Evolutionary conservation across 2,329 filamentous ascomycete genomes (phyloP).

Genomic region (Emericellopsis atlantica): DNA sequence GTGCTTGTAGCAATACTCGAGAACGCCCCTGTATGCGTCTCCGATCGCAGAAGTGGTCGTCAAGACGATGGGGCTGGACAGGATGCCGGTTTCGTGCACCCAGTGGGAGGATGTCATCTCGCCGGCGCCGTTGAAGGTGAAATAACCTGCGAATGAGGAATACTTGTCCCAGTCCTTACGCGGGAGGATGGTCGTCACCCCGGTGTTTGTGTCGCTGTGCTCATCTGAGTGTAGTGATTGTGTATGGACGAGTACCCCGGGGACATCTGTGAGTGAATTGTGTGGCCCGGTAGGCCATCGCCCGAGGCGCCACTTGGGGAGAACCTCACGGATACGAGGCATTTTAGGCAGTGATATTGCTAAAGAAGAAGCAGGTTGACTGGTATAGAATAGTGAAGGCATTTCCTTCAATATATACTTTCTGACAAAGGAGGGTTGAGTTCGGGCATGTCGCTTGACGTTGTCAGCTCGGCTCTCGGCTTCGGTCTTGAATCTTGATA

Average conservation of each 20-base stretch:
- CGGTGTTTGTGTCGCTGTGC: slow-evolving; percentile 28
- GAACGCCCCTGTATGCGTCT: slow-evolving; percentile 44
- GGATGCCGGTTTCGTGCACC: slow-evolving; percentile 47
- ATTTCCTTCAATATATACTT: too few species aligned
- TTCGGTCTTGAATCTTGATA: too few species aligned
- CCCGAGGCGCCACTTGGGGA: slow-evolving; percentile 30
- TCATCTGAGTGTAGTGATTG: slow-evolving; percentile 21
- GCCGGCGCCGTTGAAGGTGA: slow-evolving; percentile 52
- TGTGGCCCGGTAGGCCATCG: slow-evolving; percentile 27
- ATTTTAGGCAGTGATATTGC: not conserved
- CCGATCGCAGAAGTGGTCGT: slow-evolving; percentile 47
- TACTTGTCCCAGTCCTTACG: slow-evolving; percentile 28
- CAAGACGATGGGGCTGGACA: slow-evolving; percentile 46
- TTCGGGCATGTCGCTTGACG: too few species aligned
- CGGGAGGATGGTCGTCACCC: slow-evolving; percentile 35
- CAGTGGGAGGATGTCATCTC: slow-evolving; percentile 50
- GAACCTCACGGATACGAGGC: slow-evolving; percentile 25
- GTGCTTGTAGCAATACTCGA: slow-evolving; percentile 38
- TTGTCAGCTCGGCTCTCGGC: too few species aligned
- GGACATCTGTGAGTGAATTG: slow-evolving; percentile 38
- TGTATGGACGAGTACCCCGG: slow-evolving; percentile 32
- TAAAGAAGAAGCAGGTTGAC: too few species aligned
- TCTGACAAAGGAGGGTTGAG: too few species aligned
- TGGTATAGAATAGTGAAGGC: too few species aligned
- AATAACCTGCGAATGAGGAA: slow-evolving; percentile 35